These are phyloP conservation scores for Paramyrothecium sp. DNA, from an alignment of 2,329 filamentous ascomycete genomes.

Conservation along the genomic window DNA sequence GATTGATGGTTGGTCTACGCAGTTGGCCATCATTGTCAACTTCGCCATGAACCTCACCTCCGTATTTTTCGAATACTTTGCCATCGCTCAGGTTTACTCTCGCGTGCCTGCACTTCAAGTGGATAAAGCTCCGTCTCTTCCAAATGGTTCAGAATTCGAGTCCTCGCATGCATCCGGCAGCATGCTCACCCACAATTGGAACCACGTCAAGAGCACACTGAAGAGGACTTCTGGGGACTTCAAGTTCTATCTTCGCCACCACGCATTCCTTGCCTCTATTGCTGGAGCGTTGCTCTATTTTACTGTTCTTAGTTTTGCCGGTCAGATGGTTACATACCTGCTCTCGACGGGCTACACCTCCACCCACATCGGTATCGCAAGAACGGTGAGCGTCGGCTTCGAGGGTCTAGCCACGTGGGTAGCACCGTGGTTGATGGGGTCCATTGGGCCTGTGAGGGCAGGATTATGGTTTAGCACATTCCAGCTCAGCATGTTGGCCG, in stretches of 20 bases:
- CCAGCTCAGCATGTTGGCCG: conserved; percentile 58
- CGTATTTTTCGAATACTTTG: conserved; percentile 49
- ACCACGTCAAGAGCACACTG: conserved; percentile 3
- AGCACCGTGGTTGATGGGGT: conserved; percentile 52
- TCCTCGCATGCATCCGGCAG: not conserved
- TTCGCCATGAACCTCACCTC: conserved; percentile 49
- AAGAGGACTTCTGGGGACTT: conserved; percentile 14
- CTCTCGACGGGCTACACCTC: conserved; percentile 51
- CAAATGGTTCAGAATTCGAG: not conserved
- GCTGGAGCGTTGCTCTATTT: conserved; percentile 59
- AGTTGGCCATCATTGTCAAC: conserved; percentile 45
- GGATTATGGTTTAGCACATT: conserved; percentile 71
- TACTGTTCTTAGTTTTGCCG: conserved; percentile 57
- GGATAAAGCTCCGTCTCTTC: not conserved
- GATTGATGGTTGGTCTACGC: conserved; percentile 46
- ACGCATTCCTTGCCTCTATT: conserved; percentile 59
- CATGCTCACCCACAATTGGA: not conserved
- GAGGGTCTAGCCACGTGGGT: conserved; percentile 62
- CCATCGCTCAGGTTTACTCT: conserved; percentile 37
- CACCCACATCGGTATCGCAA: conserved; percentile 49
- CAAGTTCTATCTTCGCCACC: conserved; percentile 49
- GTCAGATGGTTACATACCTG: conserved; percentile 65
- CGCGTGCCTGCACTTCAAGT: conserved; percentile 21
- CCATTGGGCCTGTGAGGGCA: conserved; percentile 58
- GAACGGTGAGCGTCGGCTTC: conserved; percentile 50